Base-by-base conservation (phyloP, 2,329 filamentous ascomycete species). In the Monosporascus ibericus region DNA sequence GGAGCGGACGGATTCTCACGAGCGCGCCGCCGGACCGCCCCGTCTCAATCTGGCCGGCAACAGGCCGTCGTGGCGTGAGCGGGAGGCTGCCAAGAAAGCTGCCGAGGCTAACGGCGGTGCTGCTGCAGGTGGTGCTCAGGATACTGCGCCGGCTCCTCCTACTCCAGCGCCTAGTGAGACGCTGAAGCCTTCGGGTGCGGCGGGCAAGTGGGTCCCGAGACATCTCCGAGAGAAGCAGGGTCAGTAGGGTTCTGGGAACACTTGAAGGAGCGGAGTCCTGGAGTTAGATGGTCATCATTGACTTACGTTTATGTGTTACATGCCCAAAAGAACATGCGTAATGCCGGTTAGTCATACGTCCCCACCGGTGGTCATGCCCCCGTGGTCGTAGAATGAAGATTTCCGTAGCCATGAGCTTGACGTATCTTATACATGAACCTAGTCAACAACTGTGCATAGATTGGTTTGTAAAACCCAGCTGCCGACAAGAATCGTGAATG, bases 31-130 rank as follows among this genome's bases (percentile, higher is more conserved):
- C 17, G 60, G 62, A 42, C 84, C 84, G 47, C 86, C 85, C 39
- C 79, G 77, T 56, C 75, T 90, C 56, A 70, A 75, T 50, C 79
- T 90, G 50, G 72, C 80, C 55, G 81, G 82, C 60, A 75, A 68
- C 67, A 86, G 84, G 73, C 76, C 83, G 51, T 82, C 79, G 62
- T 91, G 87, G 88, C 84, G 87, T 68, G 87, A 90, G 34, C 85
- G 86, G 63, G 81, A 90, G 70, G 82, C 81, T 48, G 72, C 75
- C 55, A 77, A 64, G 65, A 61, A 63, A 62, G 66, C 72, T 37
- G 61, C 65, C 9, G 64, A 60, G 15, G 63, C 64, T n/a, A 62
- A 62, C 14, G 56, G 61, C 44, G 58, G 65, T 49, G 67, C 70
- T 48, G 48, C 61, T 42, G 55, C 30, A 34, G 30, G 30, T 14